Base-by-base conservation (phyloP, 78 protist species). In the Dictyostelium purpureum region DNA sequence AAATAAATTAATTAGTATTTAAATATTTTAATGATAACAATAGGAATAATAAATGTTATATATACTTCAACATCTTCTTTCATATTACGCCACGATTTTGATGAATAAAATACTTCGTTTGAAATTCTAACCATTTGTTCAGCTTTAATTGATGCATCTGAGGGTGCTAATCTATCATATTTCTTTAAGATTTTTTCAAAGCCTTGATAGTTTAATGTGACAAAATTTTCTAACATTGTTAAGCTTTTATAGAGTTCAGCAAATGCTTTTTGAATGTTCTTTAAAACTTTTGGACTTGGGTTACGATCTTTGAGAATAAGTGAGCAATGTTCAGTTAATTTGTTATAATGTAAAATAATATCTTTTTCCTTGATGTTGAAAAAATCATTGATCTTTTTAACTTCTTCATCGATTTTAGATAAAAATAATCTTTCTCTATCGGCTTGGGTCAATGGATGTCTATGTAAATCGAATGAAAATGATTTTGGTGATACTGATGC, bases 251-350 rank as follows among this genome's bases (percentile, higher is more conserved):
- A 88, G 4, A 88, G 47, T 56, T 88, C 94, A 1, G 28, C 26
- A 70, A 79, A 88, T 70, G 87, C 94, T 74, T 57, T 85, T 26
- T 73, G 80, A 28, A 85, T 73, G 66, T 56, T 73, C 54, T 85
- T 85, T 38, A 85, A 85, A 47, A 85, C 19, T 49, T 85, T 85
- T 73, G 92, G 92, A 59, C 67, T 73, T 73, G 92, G 92, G 61
- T 70, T 85, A 12, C 77, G 19, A 45, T 85, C 92, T 47, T 85
- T 85, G 42, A 85, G 61, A 59, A 85, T 85, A 65, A 85, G 57
- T 21, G 83, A 70, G n/a, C 70, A 73, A 59, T 85, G 92, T 45
- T 73, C 92, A 0, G 92, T 85, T 7, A 85, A 33, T 61, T 85
- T 85, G 16, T 85, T 85, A n/a, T 85, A 85, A 85, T 85, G 92